Conservation (phyloP, 2,329 filamentous ascomycete genomes). For the Ophiocordyceps camponoti-saundersi region DNA sequence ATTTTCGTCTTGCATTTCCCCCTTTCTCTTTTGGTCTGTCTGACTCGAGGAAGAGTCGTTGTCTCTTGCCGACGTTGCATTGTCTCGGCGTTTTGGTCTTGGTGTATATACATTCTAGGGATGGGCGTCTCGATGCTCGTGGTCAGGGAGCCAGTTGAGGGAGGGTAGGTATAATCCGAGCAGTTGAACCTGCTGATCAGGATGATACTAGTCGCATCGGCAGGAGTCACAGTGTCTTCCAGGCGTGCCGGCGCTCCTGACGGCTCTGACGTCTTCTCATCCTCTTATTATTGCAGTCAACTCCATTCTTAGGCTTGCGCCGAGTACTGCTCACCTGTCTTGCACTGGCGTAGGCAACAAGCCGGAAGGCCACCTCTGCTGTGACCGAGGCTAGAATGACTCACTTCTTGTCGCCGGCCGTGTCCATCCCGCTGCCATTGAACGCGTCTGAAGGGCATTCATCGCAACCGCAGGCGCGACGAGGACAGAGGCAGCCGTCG, state of each 20-base stretch:
- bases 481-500: background rate
- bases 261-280: background rate
- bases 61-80: background rate
- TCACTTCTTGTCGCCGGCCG: slow-evolving; percentile 6
- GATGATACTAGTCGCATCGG: background rate
- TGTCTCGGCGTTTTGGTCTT: background rate
- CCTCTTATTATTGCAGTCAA: background rate
- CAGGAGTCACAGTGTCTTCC: background rate
- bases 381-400: slow-evolving; percentile 5
- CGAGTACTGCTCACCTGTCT: background rate
- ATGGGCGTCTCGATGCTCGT: background rate
- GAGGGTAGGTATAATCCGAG: background rate
- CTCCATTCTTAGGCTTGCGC: background rate
- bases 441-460: background rate
- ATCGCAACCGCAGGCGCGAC: background rate
- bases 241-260: background rate
- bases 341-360: background rate
- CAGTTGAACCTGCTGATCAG: background rate
- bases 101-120: background rate
- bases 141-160: background rate
- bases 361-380: background rate
- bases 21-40: background rate
- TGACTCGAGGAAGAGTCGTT: background rate
- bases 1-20: background rate
- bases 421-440: slow-evolving; percentile 5